Base-by-base conservation (phyloP, 306 rosid genomes). In the Ormosia semicastrata region DNA sequence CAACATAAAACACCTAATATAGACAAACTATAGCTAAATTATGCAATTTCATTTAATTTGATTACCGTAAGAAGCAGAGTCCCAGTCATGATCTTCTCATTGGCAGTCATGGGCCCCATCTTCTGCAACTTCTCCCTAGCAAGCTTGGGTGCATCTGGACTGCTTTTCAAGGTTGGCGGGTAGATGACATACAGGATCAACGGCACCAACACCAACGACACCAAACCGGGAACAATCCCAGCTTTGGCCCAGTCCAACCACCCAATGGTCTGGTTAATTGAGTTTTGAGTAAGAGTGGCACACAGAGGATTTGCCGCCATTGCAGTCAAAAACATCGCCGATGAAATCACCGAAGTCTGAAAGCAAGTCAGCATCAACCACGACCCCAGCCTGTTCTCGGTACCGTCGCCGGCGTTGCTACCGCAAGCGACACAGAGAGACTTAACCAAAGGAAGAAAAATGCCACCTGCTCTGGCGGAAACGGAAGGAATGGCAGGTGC, bases 231-330 rank as follows among this genome's bases (percentile, higher is more conserved):
- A 14, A 95, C 99, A 67, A 93, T 88, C 0, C 88, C 97, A 0
- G 99, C 99, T 77, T 83, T 89, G 1, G 98, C 99, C 99, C 99
- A 95, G 44, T 93, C 97, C 39, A 95, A 86, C 98, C 99, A 96
- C 82, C 99, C 99, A 81, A 96, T 87, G 0, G 97, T 96, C 88
- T 93, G 90, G 74, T 90, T 81, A 65, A 96, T 96, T 0, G 99
- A 90, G 43, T 86, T 93, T 37, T 15, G 69, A 2, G 99, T 93
- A 17, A 93, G 81, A 30, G 89, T 96, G 0, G 92, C 99, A 41
- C 98, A 92, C 29, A 96, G 71, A 1, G 99, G 98, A 86, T 96
- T 96, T 10, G 99, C 99, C 13, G 99, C 99, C 99, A 96, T 96
- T 1, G 89, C 98, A 37, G 98, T 95, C 89, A 95, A 66, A 86